Evolutionary conservation across 2,329 filamentous ascomycete genomes (phyloP), one percentile per base, ranked within the genome.

Genomic region (Metarhizium humberi): DNA sequence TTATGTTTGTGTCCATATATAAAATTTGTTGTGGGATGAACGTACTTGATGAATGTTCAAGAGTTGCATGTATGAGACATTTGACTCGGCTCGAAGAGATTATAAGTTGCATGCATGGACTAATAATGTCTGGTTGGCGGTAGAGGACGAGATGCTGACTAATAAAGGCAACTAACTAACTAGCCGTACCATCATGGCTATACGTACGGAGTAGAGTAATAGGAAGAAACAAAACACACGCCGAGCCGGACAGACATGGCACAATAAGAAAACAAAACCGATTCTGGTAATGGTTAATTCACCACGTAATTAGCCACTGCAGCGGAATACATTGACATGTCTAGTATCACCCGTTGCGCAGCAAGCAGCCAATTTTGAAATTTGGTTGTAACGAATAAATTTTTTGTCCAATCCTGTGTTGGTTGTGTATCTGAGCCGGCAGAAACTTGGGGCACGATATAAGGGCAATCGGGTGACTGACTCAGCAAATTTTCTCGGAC

Each of bases 401-500:
- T 46, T 46, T 46, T 8, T 14, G 20, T 7, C 11, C 42, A 48
- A 48, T 29, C 16, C 45, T 48, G 45, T 48, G 45, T 29, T 16
- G 25, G 38, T 71, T 73, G 71, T 73, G 71, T 73, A 73, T 73
- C 71, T 62, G 60, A 56, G 56, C 59, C 62, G 62, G 61, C 66
- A 64, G 63, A 67, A 62, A 65, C 67, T 65, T 66, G 69, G 69
- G 69, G 69, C 69, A 70, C 62, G 67, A 68, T 69, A 69, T 70
- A 69, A 72, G 68, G 69, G 70, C 70, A 71, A 59, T 61, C 58
- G 63, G 53, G 55, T 56, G 64, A 62, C 69, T 72, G 64, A 71
- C 63, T 71, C 69, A 71, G 71, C 72, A 73, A 71, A 72, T 68
- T 73, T 72, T 73, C 68, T 70, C 66, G 67, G 61, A 62, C 61